phyloP scores from a whole-genome alignment of 306 rosid genomes.

The Geum urbanum region DNA sequence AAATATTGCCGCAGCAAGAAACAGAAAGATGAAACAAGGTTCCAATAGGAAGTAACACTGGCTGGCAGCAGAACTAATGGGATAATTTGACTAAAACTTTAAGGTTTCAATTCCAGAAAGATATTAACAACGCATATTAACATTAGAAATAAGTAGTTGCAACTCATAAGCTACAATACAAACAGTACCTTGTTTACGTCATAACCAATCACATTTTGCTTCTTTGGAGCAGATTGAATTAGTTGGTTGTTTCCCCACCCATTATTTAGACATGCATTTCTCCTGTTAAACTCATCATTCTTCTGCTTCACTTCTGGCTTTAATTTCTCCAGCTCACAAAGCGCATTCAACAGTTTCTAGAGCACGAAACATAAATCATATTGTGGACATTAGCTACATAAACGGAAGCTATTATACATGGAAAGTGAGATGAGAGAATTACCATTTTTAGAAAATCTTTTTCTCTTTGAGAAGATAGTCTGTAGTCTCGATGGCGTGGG shows the following conservation, averaged over 20 bases:
- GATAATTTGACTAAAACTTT: not conserved
- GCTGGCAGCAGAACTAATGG: conserved; percentile 9
- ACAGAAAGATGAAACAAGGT: conserved; percentile 20
- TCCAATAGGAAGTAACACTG: not conserved
- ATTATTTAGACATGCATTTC: conserved; percentile 36
- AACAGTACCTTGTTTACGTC: conserved; percentile 50
- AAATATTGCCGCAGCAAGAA: conserved; percentile 10
- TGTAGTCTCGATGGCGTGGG: conserved; percentile 74
- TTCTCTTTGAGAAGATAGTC: conserved; percentile 46
- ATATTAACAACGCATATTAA: not conserved
- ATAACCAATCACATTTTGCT: conserved; percentile 30
- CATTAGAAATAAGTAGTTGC: conserved; percentile 4
- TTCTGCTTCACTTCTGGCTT: conserved; percentile 79
- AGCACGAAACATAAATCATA: conserved; percentile 28
- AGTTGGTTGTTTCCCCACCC: conserved; percentile 43
- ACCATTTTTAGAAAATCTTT: conserved; percentile 68
- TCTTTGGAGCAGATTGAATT: conserved; percentile 45
- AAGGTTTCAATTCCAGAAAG: not conserved
- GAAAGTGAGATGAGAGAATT: conserved; percentile 7
- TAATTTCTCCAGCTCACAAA: conserved; percentile 77
- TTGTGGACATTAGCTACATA: conserved; percentile 4
- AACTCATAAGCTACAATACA: not conserved
- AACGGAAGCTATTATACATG: conserved; percentile 1
- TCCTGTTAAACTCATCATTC: conserved; percentile 58
- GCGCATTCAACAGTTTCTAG: conserved; percentile 59